Evolutionary conservation across 1,284 basidiomycete genomes (phyloP), one percentile per base, ranked within the genome.

Genomic region (Ceratobasidium sp.): DNA sequence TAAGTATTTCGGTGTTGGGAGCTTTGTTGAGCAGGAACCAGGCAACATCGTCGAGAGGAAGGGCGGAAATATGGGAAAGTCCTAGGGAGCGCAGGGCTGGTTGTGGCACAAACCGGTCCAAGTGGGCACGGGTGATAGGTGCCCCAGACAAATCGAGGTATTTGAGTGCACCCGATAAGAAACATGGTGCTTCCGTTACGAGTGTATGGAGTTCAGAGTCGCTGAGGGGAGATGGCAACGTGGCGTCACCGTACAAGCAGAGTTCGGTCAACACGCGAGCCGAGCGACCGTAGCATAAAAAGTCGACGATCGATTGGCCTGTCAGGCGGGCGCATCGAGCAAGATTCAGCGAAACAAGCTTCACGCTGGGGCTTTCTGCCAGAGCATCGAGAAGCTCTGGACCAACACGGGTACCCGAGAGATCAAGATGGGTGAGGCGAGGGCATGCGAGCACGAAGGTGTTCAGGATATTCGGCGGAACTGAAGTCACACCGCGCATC

Each of bases 61-160:
- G 85, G 26, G 83, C 78, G 0, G 92, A 87, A 74, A 97, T 93
- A 80, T 94, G 89, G 6, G 93, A 94, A 8, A 99, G 86, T 8
- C 96, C 96, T 28, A 97, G 84, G 16, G 93, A 94, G 73, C 97
- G 89, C 23, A 99, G 84, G 45, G 85, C 85, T 0, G 90, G 89
- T 79, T 96, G 95, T 1, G 88, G 81, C 14, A 85, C 84, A 77
- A 89, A 88, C 2, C 82, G 80, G 0, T 84, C 80, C 2, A 89
- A 81, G 50, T 91, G 80, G 2, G 85, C 84, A 65, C 84, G 81
- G 3, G 90, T 92, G 57, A 98, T 77, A 0, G 90, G 90, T 4
- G 93, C 85, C 73, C 92, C 93, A 10, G 95, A 96, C 21, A 99
- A 80, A 80, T 99, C 97, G 73, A 99, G 87, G 81, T 96, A 98